Percentiles rank a stretch among this genome's conserved stretches.
Conservation (phyloP, 2,329 filamentous ascomycete species). For the Alternaria tenuissima region DNA sequence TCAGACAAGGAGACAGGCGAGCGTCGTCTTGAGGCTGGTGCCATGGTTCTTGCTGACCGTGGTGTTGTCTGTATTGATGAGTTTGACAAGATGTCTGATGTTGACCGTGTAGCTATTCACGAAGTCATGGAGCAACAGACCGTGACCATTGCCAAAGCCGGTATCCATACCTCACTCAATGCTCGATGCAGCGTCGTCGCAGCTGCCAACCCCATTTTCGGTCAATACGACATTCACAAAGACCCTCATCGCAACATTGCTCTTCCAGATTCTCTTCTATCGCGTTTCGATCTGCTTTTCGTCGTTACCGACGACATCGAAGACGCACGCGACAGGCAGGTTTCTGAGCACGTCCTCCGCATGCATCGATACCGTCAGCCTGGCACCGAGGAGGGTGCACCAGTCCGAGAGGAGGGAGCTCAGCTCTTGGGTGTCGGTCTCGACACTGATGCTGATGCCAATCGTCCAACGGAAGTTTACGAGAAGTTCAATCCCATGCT, state of each 20-base stretch:
- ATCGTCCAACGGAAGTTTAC: constrained; percentile 83
- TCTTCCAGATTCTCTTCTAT: constrained; percentile 92
- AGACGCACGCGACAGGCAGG: constrained; percentile 85
- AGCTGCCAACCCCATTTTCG: constrained; percentile 96
- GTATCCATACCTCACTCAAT: constrained; percentile 96
- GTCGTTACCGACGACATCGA: constrained; percentile 99
- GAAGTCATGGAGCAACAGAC: constrained; percentile 99
- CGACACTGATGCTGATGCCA: constrained; percentile 77
- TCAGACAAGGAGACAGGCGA: constrained; percentile 98
- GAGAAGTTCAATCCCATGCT: constrained; percentile 98
- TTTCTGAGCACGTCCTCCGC: constrained; percentile 95
- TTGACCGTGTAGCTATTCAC: constrained; percentile 97
- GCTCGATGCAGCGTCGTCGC: constrained; percentile 96
- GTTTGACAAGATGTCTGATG: constrained; percentile 99
- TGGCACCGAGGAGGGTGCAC: constrained; percentile 91
- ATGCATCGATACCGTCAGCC: constrained; percentile 97
- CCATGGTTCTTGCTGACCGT: constrained; percentile 97
- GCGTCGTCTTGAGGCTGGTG: constrained; percentile 91
- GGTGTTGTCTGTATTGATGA: constrained; percentile 99
- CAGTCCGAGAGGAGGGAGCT: constrained; percentile 84
- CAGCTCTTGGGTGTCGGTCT: constrained; percentile 89
- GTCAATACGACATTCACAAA: constrained; percentile 98
- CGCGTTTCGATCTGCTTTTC: constrained; percentile 97
- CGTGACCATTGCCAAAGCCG: constrained; percentile 97
- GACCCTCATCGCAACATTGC: constrained; percentile 99